phyloP scores from a whole-genome alignment of 2,329 filamentous ascomycete species.

The Alternaria postmessia region DNA sequence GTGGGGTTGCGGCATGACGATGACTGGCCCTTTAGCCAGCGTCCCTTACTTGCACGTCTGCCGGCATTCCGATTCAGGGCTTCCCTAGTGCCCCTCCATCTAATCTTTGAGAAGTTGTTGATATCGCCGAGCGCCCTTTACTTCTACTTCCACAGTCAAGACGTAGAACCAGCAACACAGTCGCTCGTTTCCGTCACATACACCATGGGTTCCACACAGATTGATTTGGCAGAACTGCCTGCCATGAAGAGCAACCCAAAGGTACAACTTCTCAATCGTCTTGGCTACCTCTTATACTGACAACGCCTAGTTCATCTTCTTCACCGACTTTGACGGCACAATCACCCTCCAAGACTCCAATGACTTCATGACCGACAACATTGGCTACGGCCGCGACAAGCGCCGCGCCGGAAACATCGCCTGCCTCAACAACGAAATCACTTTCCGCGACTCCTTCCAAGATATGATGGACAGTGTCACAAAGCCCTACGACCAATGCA shows the following conservation, averaged over 20 bases:
- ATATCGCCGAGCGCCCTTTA: not conserved
- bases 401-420: conserved; percentile 78
- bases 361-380: conserved; percentile 82
- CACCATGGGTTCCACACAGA: conserved; percentile 46
- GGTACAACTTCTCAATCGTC: conserved; percentile 17
- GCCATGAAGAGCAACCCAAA: conserved; percentile 69
- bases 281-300: conserved; percentile 18
- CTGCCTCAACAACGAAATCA: conserved; percentile 73
- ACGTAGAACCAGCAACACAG: not conserved
- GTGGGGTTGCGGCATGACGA: conserved; percentile 27
- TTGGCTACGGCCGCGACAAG: conserved; percentile 79
- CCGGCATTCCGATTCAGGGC: conserved; percentile 33
- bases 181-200: not conserved
- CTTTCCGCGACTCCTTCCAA: conserved; percentile 84
- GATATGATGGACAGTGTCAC: conserved; percentile 91
- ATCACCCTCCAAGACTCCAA: conserved; percentile 80
- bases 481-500: conserved; percentile 82
- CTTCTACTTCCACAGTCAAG: not conserved
- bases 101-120: not conserved
- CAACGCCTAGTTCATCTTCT: conserved; percentile 80
- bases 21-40: conserved; percentile 13
- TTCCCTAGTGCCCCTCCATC: conserved; percentile 25
- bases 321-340: conserved; percentile 98
- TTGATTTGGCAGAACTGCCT: conserved; percentile 50
- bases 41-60: conserved; percentile 15